A percentile compares a stretch with the other conserved stretches of the same genome.
Conservation (phyloP, 208 protist species). For the Blechomonas ayalai region DNA sequence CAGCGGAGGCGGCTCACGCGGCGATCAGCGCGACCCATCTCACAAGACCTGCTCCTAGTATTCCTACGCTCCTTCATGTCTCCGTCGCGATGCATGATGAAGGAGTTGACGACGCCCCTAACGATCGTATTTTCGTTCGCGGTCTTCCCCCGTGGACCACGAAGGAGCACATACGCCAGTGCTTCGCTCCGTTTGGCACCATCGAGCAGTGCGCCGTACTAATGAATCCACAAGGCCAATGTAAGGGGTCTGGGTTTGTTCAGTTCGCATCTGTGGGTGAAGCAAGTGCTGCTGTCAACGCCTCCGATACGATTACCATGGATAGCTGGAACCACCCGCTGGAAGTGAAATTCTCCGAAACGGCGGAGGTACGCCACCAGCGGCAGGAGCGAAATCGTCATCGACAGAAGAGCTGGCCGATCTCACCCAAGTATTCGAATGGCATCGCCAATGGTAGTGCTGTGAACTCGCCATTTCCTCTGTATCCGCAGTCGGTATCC, state of each 20-base stretch:
- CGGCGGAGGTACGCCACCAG: constrained; percentile 69
- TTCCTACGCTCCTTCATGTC: constrained; percentile 61
- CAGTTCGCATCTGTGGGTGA: constrained; percentile 70
- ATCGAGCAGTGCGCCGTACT: constrained; percentile 69
- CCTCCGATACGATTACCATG: constrained; percentile 41
- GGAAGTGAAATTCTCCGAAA: constrained; percentile 85
- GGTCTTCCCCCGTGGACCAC: constrained; percentile 83
- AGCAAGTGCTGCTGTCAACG: constrained; percentile 54
- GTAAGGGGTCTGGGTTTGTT: constrained; percentile 87
- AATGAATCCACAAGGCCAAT: constrained; percentile 87
- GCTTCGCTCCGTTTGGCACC: constrained; percentile 54
- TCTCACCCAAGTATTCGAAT: constrained; percentile 57
- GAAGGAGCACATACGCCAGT: constrained; percentile 71
- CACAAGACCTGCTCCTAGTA: constrained; percentile 43
- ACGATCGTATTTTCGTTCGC: constrained; percentile 83
- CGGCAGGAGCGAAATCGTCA: constrained; percentile 85
- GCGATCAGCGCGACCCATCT: constrained; percentile 83
- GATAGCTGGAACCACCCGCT: constrained; percentile 64
- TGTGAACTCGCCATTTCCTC: constrained; percentile 19
- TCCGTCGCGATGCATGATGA: constrained; percentile 89
- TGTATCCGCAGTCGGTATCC: constrained; percentile 11
- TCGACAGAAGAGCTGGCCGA: constrained; percentile 58
- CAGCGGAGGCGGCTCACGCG: constrained; percentile 64
- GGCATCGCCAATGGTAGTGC: constrained; percentile 13
- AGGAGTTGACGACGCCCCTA: constrained; percentile 81